Evolutionary conservation across 2,329 filamentous ascomycete genomes (phyloP).

Genomic region (Diaporthe sp.): DNA sequence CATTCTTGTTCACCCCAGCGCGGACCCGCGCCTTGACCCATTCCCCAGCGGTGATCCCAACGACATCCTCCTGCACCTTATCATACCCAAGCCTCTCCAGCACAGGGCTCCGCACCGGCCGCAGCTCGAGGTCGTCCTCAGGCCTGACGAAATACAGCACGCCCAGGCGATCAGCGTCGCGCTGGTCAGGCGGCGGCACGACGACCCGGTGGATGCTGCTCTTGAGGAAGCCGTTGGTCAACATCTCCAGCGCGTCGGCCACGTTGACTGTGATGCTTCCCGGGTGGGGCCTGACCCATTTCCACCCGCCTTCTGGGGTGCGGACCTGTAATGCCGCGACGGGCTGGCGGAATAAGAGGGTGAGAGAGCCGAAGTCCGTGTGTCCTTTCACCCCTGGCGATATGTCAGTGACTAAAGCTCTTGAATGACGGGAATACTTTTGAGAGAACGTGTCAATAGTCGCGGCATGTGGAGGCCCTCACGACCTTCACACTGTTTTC

Average conservation of each 20-base stretch:
- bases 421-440: too few relatives aligned
- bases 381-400: slow-evolving; percentile 55
- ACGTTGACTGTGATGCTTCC: slow-evolving; percentile 64
- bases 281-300: slow-evolving; percentile 58
- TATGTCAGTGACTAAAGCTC: slow-evolving; percentile 37
- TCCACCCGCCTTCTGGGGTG: slow-evolving; percentile 42
- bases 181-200: slow-evolving; percentile 54
- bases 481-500: too few relatives aligned
- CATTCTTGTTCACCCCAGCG: slow-evolving; percentile 29
- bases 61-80: slow-evolving; percentile 40
- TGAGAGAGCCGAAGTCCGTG: slow-evolving; percentile 63
- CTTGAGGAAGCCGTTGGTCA: slow-evolving; percentile 57
- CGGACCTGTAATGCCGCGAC: slow-evolving; percentile 59
- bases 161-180: slow-evolving; percentile 43
- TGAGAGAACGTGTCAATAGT: too few relatives aligned
- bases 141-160: slow-evolving; percentile 55
- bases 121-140: slow-evolving; percentile 46
- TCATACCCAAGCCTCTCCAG: slow-evolving; percentile 46
- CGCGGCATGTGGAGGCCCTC: too few relatives aligned
- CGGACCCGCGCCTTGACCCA: slow-evolving; percentile 48
- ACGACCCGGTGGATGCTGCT: slow-evolving; percentile 56
- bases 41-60: slow-evolving; percentile 47
- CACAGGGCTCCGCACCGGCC: slow-evolving; percentile 45
- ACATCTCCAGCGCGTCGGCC: slow-evolving; percentile 59
- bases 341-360: slow-evolving; percentile 64